phyloP scores from a whole-genome alignment of 306 rosid species.

The Psophocarpus tetragonolobus region DNA sequence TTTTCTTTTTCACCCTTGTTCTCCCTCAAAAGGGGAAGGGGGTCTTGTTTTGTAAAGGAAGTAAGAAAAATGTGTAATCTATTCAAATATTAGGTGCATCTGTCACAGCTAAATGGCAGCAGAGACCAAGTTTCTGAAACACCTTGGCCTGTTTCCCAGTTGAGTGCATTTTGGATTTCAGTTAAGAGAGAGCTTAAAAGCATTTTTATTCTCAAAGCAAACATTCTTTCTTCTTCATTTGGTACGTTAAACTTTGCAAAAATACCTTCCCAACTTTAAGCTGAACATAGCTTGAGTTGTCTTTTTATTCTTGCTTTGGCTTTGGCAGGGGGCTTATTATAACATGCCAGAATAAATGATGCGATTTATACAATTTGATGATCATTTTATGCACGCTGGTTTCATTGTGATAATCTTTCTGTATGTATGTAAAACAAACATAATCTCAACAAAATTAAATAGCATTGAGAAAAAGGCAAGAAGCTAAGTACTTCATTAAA shows the following conservation, averaged over 20 bases:
- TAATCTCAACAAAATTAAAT: background rate
- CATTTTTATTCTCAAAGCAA: background rate
- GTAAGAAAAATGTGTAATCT: background rate
- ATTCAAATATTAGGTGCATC: background rate
- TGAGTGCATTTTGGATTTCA: background rate
- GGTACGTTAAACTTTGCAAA: background rate
- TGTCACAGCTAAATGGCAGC: background rate
- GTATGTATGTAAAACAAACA: background rate
- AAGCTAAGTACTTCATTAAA: constrained; percentile 2
- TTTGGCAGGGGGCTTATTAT: background rate
- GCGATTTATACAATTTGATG: constrained; percentile 6
- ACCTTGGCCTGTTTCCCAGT: background rate
- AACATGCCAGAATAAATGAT: constrained; percentile 15
- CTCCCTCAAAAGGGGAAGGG: background rate
- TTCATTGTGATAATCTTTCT: background rate
- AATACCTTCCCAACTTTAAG: background rate
- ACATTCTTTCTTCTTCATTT: background rate
- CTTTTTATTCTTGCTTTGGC: background rate
- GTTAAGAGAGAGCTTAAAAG: background rate
- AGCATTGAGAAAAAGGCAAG: background rate
- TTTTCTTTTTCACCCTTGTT: background rate
- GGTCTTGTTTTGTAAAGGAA: background rate
- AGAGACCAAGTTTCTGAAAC: background rate
- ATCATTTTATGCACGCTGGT: constrained; percentile 3
- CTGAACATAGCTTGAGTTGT: background rate